These are phyloP conservation scores for Sugiyamaella xylanicola DNA, from an alignment of 1,139 yeast genomes.

Conservation along the genomic window DNA sequence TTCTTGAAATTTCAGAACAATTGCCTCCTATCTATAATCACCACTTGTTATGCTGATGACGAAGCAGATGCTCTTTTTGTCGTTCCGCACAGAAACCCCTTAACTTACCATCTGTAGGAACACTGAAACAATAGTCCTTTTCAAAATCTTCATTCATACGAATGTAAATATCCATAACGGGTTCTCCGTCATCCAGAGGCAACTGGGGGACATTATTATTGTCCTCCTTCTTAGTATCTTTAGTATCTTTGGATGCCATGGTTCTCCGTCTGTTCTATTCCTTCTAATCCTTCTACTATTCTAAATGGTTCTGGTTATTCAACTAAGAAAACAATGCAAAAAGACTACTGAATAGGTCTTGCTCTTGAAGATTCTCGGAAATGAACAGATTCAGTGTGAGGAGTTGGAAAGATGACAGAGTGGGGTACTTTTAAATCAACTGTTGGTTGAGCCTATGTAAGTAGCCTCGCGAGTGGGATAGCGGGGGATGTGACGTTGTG, in stretches of 20 bases:
- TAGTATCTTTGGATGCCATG: slow-evolving; percentile 5
- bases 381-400: background rate
- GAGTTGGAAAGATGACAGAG: background rate
- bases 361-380: no score
- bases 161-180: slow-evolving; percentile 64
- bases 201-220: slow-evolving; percentile 11
- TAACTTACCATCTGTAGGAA: slow-evolving; percentile 48
- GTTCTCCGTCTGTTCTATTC: background rate
- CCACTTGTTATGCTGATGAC: no score
- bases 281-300: no score
- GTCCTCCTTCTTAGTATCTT: background rate
- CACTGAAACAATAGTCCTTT: slow-evolving; percentile 86
- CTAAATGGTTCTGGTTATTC: no score
- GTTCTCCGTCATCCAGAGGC: slow-evolving; percentile 15
- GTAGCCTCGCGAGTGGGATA: slow-evolving; percentile 11
- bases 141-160: slow-evolving; percentile 84
- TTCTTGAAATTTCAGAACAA: no score
- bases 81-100: background rate
- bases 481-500: slow-evolving; percentile 15
- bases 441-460: background rate
- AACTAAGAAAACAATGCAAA: no score
- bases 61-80: background rate
- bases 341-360: no score
- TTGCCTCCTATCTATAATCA: no score
- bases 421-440: slow-evolving; percentile 7